Evolutionary conservation across 306 rosid genomes (phyloP), one percentile per base, ranked within the genome.

Genomic region (Fragaria nilgerrensis): DNA sequence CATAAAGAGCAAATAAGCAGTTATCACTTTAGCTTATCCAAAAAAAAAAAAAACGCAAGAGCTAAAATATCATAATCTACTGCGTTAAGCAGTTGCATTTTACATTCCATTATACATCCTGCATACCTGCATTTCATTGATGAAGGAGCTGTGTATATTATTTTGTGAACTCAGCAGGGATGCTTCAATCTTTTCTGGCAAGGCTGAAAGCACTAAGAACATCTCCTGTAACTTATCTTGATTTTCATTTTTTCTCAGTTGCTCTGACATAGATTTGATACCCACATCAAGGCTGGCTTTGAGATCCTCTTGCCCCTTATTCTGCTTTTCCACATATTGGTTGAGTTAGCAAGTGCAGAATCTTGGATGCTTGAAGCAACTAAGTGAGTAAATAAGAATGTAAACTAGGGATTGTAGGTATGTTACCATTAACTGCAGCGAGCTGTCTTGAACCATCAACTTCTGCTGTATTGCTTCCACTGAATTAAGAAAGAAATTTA

Each of bases 401-500:
- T 48, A 70, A 74, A 67, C 23, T 17, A 63, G 70, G 72, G 50
- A 27, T 11, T 25, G 66, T 20, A 74, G 43, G 34, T 34, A n/a
- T 23, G 5, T 84, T 93, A 96, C 99, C 97, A 86, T 71, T 77
- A 82, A 76, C 84, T 93, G 94, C 82, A 92, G 84, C 23, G 81
- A 82, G 86, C 79, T 83, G 76, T 89, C 96, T 66, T 86, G 97
- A 85, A 80, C 87, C 78, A 67, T 76, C 90, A 89, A 79, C 85
- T 88, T 96, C 85, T 96, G 97, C 81, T 87, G 89, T 44, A 87
- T 77, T 80, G 77, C 80, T 68, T 89, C 96, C 85, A 81, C 99
- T 96, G 94, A 81, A 84, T 62, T 69, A 73, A 59, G 81, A 75
- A 56, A 65, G 81, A 69, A 22, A 41, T 22, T 52, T 27, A 61